Evolutionary conservation across 2,329 filamentous ascomycete species (phyloP).

Genomic region (Pseudodiploospora longispora): DNA sequence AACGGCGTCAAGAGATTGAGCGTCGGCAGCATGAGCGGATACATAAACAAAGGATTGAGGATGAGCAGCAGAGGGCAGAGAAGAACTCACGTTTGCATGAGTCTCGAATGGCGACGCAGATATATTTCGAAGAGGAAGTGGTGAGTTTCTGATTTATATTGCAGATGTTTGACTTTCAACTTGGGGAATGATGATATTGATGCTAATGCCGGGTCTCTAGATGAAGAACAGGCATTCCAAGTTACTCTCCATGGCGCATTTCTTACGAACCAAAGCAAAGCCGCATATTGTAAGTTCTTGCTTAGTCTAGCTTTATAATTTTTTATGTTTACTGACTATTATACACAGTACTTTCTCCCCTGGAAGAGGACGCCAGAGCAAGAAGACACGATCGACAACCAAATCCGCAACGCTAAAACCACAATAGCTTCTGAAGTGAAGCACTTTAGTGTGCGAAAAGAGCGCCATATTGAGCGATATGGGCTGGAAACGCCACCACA

Average conservation of each 20-base stretch:
- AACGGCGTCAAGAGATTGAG: constrained; percentile 71
- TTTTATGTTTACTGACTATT: too few species aligned
- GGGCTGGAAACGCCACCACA: constrained; percentile 10
- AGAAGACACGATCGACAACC: constrained; percentile 60
- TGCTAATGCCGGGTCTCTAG: constrained; percentile 36
- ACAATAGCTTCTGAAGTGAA: constrained; percentile 56
- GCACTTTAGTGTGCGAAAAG: constrained; percentile 48
- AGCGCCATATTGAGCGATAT: constrained; percentile 25
- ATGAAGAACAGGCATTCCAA: constrained; percentile 69
- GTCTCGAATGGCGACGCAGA: constrained; percentile 60
- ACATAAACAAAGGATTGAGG: constrained; percentile 63
- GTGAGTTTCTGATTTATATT: constrained; percentile 41
- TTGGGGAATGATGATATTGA: constrained; percentile 3
- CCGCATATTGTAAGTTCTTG: constrained; percentile 61
- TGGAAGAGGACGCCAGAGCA: constrained; percentile 66
- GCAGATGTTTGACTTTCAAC: neutral
- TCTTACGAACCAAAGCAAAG: constrained; percentile 61
- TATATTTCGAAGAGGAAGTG: constrained; percentile 65
- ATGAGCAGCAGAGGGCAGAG: constrained; percentile 58
- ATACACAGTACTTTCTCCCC: constrained; percentile 71
- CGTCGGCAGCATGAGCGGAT: constrained; percentile 70
- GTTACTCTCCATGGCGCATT: constrained; percentile 62
- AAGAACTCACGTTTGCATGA: constrained; percentile 54
- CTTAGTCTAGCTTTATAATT: too few species aligned
- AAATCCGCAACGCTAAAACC: constrained; percentile 58